Conservation (phyloP, 495 filamentous ascomycete genomes). For the Recurvomyces mirabilis region DNA sequence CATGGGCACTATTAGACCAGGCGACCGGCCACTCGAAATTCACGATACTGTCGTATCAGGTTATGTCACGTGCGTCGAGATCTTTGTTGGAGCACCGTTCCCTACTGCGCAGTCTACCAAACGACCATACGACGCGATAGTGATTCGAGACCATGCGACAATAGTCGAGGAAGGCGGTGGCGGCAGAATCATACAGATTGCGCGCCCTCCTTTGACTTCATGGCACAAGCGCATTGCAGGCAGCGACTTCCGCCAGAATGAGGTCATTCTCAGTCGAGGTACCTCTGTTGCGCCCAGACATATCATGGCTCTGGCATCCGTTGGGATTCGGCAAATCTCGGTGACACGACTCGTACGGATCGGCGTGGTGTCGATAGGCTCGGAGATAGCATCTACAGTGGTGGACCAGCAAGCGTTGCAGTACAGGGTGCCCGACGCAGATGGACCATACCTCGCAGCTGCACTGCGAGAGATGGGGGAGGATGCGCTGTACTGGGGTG, state of each 20-base stretch:
- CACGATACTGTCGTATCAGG: conserved; percentile 1
- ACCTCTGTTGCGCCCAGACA: conserved; percentile 4
- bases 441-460: conserved; percentile 8
- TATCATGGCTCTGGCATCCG: conserved; percentile 9
- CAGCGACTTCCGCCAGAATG: conserved; percentile 6
- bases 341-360: background rate
- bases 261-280: conserved; percentile 1
- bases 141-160: conserved; percentile 3
- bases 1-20: conserved; percentile 5
- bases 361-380: conserved; percentile 4
- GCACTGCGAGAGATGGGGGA: conserved; percentile 10
- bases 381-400: background rate
- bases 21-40: conserved; percentile 2
- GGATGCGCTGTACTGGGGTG: conserved; percentile 5
- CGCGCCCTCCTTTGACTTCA: background rate
- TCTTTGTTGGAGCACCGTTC: conserved; percentile 3
- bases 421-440: conserved; percentile 10
- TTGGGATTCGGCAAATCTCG: background rate
- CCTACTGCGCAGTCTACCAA: background rate
- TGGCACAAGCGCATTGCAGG: conserved; percentile 9
- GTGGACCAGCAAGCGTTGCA: background rate
- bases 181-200: background rate
- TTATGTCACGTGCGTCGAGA: conserved; percentile 4
- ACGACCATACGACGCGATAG: background rate
- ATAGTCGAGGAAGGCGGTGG: background rate